Evolutionary conservation across 495 filamentous ascomycete species (phyloP).

Genomic region (Tetracladium setigerum): DNA sequence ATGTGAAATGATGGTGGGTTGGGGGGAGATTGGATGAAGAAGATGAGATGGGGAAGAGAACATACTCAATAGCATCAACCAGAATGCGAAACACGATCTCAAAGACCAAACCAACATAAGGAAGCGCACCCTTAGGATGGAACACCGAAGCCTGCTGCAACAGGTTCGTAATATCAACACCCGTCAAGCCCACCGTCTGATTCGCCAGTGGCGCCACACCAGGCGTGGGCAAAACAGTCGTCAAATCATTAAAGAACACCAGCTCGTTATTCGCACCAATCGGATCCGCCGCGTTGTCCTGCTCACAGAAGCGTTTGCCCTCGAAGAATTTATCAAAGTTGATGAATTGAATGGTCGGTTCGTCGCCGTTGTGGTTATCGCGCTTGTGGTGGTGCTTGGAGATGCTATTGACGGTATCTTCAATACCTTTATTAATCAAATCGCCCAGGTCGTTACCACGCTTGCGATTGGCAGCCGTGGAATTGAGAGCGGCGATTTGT

Average conservation of each 20-base stretch:
- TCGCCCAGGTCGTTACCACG: neutral
- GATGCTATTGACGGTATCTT: neutral
- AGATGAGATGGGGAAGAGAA: too few species aligned
- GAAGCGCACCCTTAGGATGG: neutral
- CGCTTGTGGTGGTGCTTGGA: neutral
- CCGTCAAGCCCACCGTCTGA: neutral
- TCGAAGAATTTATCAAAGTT: neutral
- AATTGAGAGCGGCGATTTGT: neutral
- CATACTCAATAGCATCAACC: too few species aligned
- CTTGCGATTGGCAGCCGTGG: neutral
- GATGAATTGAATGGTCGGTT: neutral
- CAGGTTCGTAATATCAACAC: neutral
- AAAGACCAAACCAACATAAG: too few species aligned
- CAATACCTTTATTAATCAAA: neutral
- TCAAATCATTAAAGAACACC: neutral
- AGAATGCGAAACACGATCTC: too few species aligned
- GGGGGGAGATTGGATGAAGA: too few species aligned
- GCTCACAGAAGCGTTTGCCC: conserved; percentile 4
- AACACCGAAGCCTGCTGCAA: neutral
- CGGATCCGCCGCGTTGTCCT: neutral
- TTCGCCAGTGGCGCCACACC: neutral
- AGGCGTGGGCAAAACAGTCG: neutral
- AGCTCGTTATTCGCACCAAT: neutral
- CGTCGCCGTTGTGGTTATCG: neutral
- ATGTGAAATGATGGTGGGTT: too few species aligned